phyloP scores from a whole-genome alignment of 2,329 filamentous ascomycete species.

The Metarhizium rileyi region DNA sequence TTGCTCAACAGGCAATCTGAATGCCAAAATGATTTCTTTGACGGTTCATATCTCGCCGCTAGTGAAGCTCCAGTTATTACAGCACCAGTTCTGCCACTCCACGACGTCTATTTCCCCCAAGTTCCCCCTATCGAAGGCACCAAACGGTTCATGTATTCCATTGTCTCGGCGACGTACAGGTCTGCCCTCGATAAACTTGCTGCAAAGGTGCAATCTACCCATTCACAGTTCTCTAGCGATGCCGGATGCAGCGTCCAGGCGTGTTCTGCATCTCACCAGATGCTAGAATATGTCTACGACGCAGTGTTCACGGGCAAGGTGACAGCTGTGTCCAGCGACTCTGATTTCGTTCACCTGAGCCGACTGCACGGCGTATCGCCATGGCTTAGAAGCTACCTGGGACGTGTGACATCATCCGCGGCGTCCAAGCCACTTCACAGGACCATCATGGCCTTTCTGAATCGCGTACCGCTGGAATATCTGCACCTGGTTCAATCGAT shows the following conservation, averaged over 20 bases:
- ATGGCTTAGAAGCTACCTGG: conserved; percentile 26
- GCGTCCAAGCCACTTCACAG: conserved; percentile 23
- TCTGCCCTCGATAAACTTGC: conserved; percentile 3
- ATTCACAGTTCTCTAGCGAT: background rate
- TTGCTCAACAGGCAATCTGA: conserved; percentile 14
- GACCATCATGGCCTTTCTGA: conserved; percentile 30
- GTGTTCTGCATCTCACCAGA: background rate
- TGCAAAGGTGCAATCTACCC: conserved; percentile 2
- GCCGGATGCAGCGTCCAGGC: background rate
- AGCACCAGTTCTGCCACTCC: no score
- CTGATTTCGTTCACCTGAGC: conserved; percentile 8
- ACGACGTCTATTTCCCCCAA: background rate
- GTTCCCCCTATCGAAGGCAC: conserved; percentile 6
- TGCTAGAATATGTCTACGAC: background rate
- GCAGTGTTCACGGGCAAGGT: background rate
- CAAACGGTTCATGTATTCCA: conserved; percentile 4
- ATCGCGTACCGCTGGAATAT: conserved; percentile 24
- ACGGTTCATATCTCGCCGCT: background rate
- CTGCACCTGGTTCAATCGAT: conserved; percentile 25
- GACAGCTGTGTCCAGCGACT: background rate
- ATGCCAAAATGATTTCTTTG: background rate
- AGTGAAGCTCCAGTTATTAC: background rate
- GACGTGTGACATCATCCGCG: conserved; percentile 20
- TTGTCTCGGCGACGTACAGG: conserved; percentile 4
- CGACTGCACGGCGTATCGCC: conserved; percentile 17